phyloP scores from a whole-genome alignment of 78 protist species.

The Pelomyxa schiedti region DNA sequence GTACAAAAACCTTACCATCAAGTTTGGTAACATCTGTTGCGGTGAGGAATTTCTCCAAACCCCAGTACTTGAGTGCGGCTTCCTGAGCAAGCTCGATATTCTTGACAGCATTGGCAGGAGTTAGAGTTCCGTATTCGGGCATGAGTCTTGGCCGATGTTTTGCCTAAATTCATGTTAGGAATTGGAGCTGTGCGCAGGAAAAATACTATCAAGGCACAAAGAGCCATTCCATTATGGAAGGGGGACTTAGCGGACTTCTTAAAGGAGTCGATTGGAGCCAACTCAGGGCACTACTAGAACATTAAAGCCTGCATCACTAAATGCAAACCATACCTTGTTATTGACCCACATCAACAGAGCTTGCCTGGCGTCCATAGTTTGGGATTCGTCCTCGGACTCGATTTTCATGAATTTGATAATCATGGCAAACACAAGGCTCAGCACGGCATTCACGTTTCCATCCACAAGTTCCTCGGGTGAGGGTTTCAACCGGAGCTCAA shows the following conservation, averaged over 20 bases:
- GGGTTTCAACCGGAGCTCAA: not conserved
- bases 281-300: not conserved
- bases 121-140: not conserved
- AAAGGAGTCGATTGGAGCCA: too few species aligned
- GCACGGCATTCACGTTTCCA: not conserved
- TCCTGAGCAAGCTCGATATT: not conserved
- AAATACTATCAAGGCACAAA: not conserved
- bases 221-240: not conserved
- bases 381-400: not conserved
- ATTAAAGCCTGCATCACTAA: not conserved
- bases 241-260: too few species aligned
- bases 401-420: not conserved
- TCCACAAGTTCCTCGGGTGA: not conserved
- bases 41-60: not conserved
- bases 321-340: not conserved
- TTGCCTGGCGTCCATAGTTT: not conserved
- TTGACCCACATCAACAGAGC: not conserved
- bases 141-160: not conserved
- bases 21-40: not conserved
- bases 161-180: too few species aligned
- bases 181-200: too few species aligned
- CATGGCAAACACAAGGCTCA: not conserved
- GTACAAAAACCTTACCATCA: too few species aligned
- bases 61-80: not conserved
- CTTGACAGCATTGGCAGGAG: not conserved